Percentiles rank a stretch among this genome's conserved stretches.
phyloP scores from a whole-genome alignment of 345 rosid species.

The Sonneratia caseolaris region DNA sequence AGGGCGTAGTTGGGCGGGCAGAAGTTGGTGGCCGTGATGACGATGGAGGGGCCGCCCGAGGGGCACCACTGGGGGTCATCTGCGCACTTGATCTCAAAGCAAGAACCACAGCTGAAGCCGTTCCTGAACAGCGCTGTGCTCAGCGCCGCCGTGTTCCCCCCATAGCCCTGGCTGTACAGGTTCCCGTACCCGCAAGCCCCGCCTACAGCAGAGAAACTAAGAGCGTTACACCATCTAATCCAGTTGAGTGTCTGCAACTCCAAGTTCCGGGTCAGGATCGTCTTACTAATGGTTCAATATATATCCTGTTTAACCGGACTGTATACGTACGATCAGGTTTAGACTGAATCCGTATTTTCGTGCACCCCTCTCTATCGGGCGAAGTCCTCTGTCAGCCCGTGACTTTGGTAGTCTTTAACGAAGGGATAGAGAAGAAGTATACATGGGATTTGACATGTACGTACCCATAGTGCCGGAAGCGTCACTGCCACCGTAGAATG shows the following conservation, averaged over 20 bases:
- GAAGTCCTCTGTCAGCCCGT: no score
- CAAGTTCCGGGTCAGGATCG: no score
- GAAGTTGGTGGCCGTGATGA: slow-evolving; percentile 58
- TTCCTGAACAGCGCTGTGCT: slow-evolving; percentile 64
- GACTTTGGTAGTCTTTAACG: no score
- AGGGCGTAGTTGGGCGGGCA: slow-evolving; percentile 57
- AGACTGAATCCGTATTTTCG: no score
- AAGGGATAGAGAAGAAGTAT: no score
- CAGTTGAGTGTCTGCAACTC: no score
- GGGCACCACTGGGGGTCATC: slow-evolving; percentile 50
- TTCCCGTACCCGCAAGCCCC: slow-evolving; percentile 68
- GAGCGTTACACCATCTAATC: no score
- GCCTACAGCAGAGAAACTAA: slow-evolving; percentile 18
- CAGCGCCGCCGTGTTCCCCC: slow-evolving; percentile 56
- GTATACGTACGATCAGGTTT: no score
- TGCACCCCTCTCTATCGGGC: no score
- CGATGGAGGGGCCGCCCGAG: slow-evolving; percentile 52
- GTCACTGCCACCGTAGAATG: slow-evolving; percentile 14
- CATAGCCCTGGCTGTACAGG: slow-evolving; percentile 63
- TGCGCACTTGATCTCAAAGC: slow-evolving; percentile 49
- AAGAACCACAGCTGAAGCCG: slow-evolving; percentile 55
- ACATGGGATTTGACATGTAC: neutral
- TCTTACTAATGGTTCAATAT: no score
- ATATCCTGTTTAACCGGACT: no score
- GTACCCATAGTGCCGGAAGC: slow-evolving; percentile 14